These are phyloP conservation scores for Hanseniaspora uvarum DNA, from an alignment of 1,139 yeast genomes.

Conservation along the genomic window DNA sequence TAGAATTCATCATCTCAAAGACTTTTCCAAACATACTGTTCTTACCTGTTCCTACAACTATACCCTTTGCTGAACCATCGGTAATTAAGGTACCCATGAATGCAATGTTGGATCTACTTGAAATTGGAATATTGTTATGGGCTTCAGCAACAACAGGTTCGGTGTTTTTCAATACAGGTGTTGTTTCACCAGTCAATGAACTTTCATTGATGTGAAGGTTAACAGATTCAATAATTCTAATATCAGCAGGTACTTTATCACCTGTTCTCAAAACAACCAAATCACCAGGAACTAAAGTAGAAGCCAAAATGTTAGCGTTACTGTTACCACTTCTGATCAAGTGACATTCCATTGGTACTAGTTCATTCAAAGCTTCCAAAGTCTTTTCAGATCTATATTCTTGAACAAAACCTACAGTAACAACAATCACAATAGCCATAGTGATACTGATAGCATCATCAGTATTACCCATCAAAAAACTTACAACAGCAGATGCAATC, in stretches of 20 bases:
- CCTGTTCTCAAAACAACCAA: slow-evolving; percentile 80
- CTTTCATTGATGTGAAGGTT: slow-evolving; percentile 82
- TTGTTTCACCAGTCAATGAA: slow-evolving; percentile 86
- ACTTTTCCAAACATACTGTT: slow-evolving; percentile 84
- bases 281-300: slow-evolving; percentile 87
- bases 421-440: slow-evolving; percentile 79
- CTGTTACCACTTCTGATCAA: slow-evolving; percentile 69
- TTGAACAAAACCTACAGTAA: slow-evolving; percentile 90
- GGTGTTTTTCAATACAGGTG: slow-evolving; percentile 59
- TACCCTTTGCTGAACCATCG: slow-evolving; percentile 85
- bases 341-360: slow-evolving; percentile 91
- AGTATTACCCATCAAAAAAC: slow-evolving; percentile 81
- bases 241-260: slow-evolving; percentile 90
- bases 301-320: slow-evolving; percentile 62
- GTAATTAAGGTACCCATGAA: slow-evolving; percentile 94
- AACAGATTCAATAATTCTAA: slow-evolving; percentile 64
- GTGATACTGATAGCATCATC: slow-evolving; percentile 89
- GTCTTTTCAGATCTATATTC: slow-evolving; percentile 92
- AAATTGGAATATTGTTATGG: slow-evolving; percentile 30
- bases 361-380: slow-evolving; percentile 74
- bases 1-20: slow-evolving; percentile 85
- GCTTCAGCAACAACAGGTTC: slow-evolving; percentile 32
- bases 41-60: slow-evolving; percentile 82
- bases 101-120: slow-evolving; percentile 66
- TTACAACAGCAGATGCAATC: slow-evolving; percentile 76